A percentile compares a stretch with the other conserved stretches of the same genome.
phyloP scores from a whole-genome alignment of 257 asterid genomes.

The Handroanthus guayacan region DNA sequence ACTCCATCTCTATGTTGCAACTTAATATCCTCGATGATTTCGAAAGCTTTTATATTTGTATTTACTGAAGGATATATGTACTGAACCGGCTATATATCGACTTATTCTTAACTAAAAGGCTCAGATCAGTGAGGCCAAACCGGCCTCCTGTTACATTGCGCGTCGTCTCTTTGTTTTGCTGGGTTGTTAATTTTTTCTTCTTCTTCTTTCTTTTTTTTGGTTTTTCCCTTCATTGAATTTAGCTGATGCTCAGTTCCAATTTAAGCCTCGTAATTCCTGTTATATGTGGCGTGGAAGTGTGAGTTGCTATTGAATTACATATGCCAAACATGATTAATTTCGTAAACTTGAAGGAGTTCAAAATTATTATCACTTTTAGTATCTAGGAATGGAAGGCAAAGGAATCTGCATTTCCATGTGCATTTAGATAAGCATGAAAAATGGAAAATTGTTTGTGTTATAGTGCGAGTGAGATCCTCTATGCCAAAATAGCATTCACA shows the following conservation, averaged over 20 bases:
- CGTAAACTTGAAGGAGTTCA: neutral
- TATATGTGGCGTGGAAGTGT: neutral
- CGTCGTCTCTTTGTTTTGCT: neutral
- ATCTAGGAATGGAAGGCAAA: too few species aligned
- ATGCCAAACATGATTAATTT: too few species aligned
- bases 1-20: slow-evolving; percentile 14
- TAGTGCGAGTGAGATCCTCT: too few species aligned
- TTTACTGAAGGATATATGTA: slow-evolving; percentile 14
- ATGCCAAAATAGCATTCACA: too few species aligned
- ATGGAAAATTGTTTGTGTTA: neutral
- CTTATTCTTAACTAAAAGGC: neutral
- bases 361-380: too few species aligned
- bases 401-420: neutral
- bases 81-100: slow-evolving; percentile 9
- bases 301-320: too few species aligned
- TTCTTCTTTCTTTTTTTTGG: neutral
- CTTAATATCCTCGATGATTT: slow-evolving; percentile 12
- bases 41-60: neutral
- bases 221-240: neutral
- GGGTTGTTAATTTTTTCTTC: neutral
- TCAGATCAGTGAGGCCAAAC: neutral
- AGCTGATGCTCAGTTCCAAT: neutral
- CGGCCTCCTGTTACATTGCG: too few species aligned
- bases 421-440: neutral
- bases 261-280: neutral